phyloP scores from a whole-genome alignment of 2,329 filamentous ascomycete genomes.

The Aspergillus intermedius region DNA sequence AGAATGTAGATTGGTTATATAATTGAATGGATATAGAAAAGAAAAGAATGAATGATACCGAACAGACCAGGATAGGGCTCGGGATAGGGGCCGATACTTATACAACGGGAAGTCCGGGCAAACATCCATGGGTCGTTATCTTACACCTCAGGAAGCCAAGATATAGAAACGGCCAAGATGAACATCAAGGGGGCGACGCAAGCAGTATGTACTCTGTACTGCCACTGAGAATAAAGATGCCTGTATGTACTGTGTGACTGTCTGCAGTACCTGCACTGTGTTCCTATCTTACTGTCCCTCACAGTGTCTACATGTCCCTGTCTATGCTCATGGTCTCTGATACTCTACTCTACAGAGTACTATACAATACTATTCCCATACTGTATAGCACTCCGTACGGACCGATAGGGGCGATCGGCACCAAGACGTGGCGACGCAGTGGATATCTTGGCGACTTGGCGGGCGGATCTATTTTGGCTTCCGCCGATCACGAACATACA shows the following conservation, averaged over 20 bases:
- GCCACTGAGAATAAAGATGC: background rate
- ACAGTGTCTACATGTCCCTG: too few relatives aligned
- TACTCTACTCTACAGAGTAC: too few relatives aligned
- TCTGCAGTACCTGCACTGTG: background rate
- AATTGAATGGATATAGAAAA: constrained; percentile 2
- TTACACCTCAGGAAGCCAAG: background rate
- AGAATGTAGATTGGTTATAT: background rate
- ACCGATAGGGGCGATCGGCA: background rate
- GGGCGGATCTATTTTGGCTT: too few relatives aligned
- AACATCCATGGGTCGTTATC: background rate
- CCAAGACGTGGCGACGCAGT: background rate
- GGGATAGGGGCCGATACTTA: background rate
- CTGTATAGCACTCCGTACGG: too few relatives aligned
- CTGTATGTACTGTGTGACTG: background rate
- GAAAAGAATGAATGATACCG: constrained; percentile 2
- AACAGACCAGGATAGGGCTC: constrained; percentile 4
- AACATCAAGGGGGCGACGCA: background rate
- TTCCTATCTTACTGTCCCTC: too few relatives aligned
- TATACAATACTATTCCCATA: too few relatives aligned
- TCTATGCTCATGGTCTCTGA: too few relatives aligned
- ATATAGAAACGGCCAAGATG: background rate
- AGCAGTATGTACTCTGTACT: background rate
- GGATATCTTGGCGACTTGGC: background rate
- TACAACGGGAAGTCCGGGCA: background rate
- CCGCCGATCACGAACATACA: too few relatives aligned